These are phyloP conservation scores for Lipomyces starkeyi DNA, from an alignment of 805 yeast species.

Conservation along the genomic window DNA sequence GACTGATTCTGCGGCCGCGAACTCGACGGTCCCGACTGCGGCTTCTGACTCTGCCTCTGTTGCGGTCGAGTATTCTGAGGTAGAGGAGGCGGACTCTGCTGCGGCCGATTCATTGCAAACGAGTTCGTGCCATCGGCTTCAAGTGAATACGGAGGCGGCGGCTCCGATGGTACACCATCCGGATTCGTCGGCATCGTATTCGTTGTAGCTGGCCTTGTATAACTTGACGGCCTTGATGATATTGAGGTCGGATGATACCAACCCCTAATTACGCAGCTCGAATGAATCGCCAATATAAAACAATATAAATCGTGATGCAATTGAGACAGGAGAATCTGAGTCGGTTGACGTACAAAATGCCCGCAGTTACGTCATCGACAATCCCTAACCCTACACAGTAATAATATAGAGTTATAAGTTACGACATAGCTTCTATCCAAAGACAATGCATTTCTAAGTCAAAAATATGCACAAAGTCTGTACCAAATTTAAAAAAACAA, in stretches of 20 bases:
- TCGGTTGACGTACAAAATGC: too few species aligned
- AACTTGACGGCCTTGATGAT: not conserved
- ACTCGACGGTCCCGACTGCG: not conserved
- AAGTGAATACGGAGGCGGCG: constrained; percentile 9
- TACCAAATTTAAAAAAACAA: too few species aligned
- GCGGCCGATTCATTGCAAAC: not conserved
- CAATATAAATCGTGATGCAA: not conserved
- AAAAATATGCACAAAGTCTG: too few species aligned
- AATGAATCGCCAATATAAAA: not conserved
- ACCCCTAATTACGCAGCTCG: not conserved
- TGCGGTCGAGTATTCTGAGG: constrained; percentile 3
- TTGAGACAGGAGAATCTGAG: too few species aligned
- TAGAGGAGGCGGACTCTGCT: not conserved
- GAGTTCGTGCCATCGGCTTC: not conserved
- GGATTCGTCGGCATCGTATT: not conserved
- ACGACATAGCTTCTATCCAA: too few species aligned
- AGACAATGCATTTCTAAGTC: too few species aligned
- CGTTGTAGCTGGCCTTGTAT: not conserved
- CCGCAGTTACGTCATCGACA: too few species aligned
- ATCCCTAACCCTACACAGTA: too few species aligned
- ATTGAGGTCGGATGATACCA: not conserved
- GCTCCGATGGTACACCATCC: not conserved
- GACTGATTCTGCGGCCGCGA: not conserved
- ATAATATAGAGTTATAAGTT: too few species aligned
- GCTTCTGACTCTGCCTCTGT: not conserved